Base-by-base conservation (phyloP, 768 basidiomycete species). In the Tubosaeta sp. region DNA sequence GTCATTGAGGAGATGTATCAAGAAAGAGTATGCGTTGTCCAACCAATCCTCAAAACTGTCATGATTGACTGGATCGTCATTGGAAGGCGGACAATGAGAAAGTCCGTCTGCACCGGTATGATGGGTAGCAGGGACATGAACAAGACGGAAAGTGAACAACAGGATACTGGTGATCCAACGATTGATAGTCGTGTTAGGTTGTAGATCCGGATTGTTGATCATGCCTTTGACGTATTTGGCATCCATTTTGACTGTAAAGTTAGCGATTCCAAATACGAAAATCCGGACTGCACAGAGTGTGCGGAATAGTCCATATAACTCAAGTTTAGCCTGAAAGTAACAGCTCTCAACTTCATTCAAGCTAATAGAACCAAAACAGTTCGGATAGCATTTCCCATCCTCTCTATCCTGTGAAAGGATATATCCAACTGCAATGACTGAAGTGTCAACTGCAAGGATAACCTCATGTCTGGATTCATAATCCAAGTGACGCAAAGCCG, bases 241-340 rank as follows among this genome's bases (percentile, higher is more conserved):
- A n/a, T n/a, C n/a, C n/a, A n/a, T n/a, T n/a, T n/a, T n/a, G n/a
- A n/a, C n/a, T n/a, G n/a, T n/a, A n/a, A n/a, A n/a, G n/a, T n/a
- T n/a, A n/a, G n/a, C n/a, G n/a, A n/a, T n/a, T n/a, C n/a, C n/a
- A n/a, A n/a, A n/a, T n/a, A n/a, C n/a, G n/a, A n/a, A n/a, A n/a
- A n/a, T n/a, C n/a, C n/a, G n/a, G n/a, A n/a, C n/a, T n/a, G n/a
- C n/a, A n/a, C n/a, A n/a, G n/a, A n/a, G n/a, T n/a, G n/a, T n/a
- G n/a, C n/a, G n/a, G n/a, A n/a, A n/a, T n/a, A n/a, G n/a, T n/a
- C n/a, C n/a, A n/a, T n/a, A n/a, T n/a, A 36, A 4, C 41, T 67
- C 60, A 9, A 65, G 40, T 49, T 69, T 68, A 0, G 59, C 21
- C n/a, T 63, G 60, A 7, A 49, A 53, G 25, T 46, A 46, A 18